Evolutionary conservation across 768 basidiomycete genomes (phyloP).

Genomic region (Lentinula edodes): DNA sequence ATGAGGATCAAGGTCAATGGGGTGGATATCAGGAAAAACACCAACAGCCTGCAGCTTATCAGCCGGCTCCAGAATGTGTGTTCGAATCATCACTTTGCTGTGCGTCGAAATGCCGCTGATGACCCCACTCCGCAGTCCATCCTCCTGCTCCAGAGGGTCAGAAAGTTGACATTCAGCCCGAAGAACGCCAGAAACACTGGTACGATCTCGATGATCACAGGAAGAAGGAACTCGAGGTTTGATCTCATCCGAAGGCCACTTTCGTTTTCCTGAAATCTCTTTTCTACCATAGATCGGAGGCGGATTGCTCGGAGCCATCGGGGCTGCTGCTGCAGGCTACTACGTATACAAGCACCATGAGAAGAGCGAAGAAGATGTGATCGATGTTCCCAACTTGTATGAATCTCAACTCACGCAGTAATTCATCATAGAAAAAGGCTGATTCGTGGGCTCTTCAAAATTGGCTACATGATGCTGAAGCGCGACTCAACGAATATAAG

Average conservation of each 20-base stretch:
- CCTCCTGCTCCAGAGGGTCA: constrained; percentile 14
- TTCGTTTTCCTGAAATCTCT: background rate
- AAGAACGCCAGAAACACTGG: constrained; percentile 53
- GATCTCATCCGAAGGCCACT: constrained; percentile 3
- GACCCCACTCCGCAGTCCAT: constrained; percentile 1
- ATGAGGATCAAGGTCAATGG: constrained; percentile 21
- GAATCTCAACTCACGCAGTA: background rate
- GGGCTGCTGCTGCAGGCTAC: constrained; percentile 43
- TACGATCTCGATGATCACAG: constrained; percentile 45
- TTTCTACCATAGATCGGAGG: constrained; percentile 49
- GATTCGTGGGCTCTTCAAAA: constrained; percentile 41
- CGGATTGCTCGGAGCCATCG: constrained; percentile 52
- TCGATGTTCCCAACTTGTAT: background rate
- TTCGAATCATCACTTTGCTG: background rate
- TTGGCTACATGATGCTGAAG: constrained; percentile 55
- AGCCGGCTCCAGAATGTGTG: constrained; percentile 13
- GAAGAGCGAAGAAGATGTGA: constrained; percentile 53
- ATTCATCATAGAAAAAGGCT: constrained; percentile 37
- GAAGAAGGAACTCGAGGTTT: constrained; percentile 57
- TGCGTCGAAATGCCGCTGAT: constrained; percentile 1
- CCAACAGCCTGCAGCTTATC: constrained; percentile 19
- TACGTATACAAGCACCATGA: constrained; percentile 51
- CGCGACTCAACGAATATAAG: constrained; percentile 46
- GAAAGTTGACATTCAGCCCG: constrained; percentile 25
- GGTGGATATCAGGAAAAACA: constrained; percentile 21